These are phyloP conservation scores for Verticillium zaregamsianum DNA, from an alignment of 2,329 filamentous ascomycete species.

Conservation along the genomic window DNA sequence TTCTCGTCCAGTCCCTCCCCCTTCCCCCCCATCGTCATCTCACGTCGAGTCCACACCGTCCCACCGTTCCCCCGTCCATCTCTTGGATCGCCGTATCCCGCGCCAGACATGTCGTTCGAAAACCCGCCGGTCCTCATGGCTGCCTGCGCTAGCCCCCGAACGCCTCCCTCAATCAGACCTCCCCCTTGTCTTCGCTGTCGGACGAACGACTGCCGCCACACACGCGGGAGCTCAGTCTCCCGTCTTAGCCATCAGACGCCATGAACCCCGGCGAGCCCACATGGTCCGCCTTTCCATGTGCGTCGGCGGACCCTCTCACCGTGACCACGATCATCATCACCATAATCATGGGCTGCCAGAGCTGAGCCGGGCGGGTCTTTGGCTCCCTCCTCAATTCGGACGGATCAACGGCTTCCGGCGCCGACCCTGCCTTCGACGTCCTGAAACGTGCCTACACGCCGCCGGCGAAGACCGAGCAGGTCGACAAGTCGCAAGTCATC, in stretches of 20 bases:
- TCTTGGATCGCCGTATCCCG: neutral
- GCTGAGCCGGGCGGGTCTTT: neutral
- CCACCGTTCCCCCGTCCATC: neutral
- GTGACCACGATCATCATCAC: no score
- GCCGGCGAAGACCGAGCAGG: neutral
- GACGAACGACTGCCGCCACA: no score
- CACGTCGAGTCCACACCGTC: neutral
- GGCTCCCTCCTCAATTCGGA: neutral
- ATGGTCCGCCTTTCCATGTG: neutral
- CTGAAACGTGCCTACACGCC: neutral
- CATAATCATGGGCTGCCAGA: neutral
- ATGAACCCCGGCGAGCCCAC: no score
- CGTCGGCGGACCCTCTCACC: neutral
- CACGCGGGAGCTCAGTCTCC: no score
- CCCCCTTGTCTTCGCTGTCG: no score
- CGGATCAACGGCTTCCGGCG: neutral
- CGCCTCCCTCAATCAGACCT: neutral
- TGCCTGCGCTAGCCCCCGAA: neutral
- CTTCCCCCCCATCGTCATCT: neutral
- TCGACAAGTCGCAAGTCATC: neutral
- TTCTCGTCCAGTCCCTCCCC: neutral
- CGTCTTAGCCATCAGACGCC: no score
- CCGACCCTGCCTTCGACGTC: neutral
- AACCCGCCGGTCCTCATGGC: neutral
- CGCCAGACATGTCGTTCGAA: neutral